phyloP scores from a whole-genome alignment of 2,329 filamentous ascomycete species.

The Exophiala oligosperma region DNA sequence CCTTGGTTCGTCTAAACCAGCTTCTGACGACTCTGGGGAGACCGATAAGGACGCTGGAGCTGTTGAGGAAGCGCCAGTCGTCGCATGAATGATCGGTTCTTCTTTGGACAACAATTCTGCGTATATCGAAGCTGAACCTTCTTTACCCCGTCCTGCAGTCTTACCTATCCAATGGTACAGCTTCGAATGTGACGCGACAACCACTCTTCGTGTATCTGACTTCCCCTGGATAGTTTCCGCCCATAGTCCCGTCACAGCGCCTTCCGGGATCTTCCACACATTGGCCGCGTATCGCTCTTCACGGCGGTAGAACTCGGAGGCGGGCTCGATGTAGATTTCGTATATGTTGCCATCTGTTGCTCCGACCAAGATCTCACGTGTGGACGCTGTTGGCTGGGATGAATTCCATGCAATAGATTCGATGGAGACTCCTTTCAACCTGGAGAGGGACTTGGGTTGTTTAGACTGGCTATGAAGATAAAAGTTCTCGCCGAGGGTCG shows the following conservation, averaged over 20 bases:
- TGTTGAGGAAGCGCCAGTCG: constrained; percentile 59
- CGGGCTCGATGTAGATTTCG: constrained; percentile 91
- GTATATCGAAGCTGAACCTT: constrained; percentile 83
- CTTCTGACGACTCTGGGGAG: constrained; percentile 70
- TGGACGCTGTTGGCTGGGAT: constrained; percentile 86
- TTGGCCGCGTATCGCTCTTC: constrained; percentile 90
- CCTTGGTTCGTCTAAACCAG: constrained; percentile 47
- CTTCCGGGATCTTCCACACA: constrained; percentile 79
- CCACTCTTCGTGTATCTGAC: constrained; percentile 70
- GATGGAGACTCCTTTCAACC: constrained; percentile 81
- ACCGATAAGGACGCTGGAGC: constrained; percentile 69
- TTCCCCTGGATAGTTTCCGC: constrained; percentile 70
- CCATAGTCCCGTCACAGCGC: constrained; percentile 82
- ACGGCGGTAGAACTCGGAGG: constrained; percentile 90
- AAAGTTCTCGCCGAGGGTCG: constrained; percentile 90
- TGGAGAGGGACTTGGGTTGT: constrained; percentile 76
- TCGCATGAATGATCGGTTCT: constrained; percentile 73
- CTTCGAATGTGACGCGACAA: constrained; percentile 76
- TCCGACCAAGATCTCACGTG: constrained; percentile 88
- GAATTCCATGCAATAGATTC: constrained; percentile 95
- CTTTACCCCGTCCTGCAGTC: constrained; percentile 68
- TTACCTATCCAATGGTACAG: constrained; percentile 81
- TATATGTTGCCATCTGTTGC: constrained; percentile 93
- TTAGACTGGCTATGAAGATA: constrained; percentile 96
- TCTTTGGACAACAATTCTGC: constrained; percentile 85